These are phyloP conservation scores for Alternaria viburni DNA, from an alignment of 2,329 filamentous ascomycete genomes.

Conservation along the genomic window DNA sequence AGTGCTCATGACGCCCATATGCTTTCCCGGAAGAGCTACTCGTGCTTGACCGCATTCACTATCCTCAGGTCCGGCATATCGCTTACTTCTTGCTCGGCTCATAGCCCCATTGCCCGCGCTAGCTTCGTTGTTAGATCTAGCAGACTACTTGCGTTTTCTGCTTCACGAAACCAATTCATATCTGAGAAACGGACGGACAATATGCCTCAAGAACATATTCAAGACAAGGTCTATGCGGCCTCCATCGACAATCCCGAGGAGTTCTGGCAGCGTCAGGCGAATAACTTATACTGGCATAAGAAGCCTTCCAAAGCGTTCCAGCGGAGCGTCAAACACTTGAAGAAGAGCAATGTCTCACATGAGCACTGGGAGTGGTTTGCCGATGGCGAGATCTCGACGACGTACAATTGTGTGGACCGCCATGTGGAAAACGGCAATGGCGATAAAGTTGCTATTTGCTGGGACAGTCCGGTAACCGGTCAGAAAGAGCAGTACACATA, in stretches of 20 bases:
- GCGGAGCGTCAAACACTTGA: slow-evolving; percentile 67
- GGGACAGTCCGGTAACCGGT: slow-evolving; percentile 83
- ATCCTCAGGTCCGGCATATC: neutral
- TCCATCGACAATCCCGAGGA: slow-evolving; percentile 72
- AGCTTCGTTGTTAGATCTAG: neutral
- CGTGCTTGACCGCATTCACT: neutral
- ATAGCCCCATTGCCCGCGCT: neutral
- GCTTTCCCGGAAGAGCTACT: neutral
- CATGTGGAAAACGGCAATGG: slow-evolving; percentile 82
- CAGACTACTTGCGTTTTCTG: neutral
- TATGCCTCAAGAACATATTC: slow-evolving; percentile 39
- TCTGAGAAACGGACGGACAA: neutral
- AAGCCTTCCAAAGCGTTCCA: slow-evolving; percentile 69
- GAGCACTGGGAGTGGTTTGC: slow-evolving; percentile 90
- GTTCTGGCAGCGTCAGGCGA: slow-evolving; percentile 80
- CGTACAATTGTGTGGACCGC: slow-evolving; percentile 89
- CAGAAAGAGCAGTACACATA: slow-evolving; percentile 79
- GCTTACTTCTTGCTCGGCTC: neutral
- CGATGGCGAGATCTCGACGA: slow-evolving; percentile 85
- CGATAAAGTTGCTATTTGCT: slow-evolving; percentile 76
- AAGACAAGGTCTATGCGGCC: slow-evolving; percentile 57
- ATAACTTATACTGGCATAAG: slow-evolving; percentile 80
- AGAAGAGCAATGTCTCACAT: slow-evolving; percentile 66
- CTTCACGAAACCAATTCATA: neutral
- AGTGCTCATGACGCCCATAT: neutral